Evolutionary conservation across 1,284 basidiomycete species (phyloP).

Genomic region (Rhodotorula sp.): DNA sequence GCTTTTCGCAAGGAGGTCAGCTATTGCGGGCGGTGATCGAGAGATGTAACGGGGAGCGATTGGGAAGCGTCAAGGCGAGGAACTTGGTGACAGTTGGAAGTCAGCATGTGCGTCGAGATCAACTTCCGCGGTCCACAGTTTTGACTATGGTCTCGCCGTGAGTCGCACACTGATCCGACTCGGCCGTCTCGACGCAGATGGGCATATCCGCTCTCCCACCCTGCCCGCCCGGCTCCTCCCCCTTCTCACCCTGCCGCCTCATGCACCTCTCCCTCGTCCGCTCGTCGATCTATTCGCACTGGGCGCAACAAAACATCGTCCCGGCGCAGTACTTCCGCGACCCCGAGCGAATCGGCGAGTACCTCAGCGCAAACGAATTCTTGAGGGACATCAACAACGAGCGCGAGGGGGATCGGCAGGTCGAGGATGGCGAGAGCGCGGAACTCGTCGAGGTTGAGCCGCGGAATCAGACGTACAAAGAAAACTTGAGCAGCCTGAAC

Average conservation of each 20-base stretch:
- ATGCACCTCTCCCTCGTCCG: slow-evolving; percentile 45
- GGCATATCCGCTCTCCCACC: slow-evolving; percentile 57
- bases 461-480: slow-evolving; percentile 62
- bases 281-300: slow-evolving; percentile 73
- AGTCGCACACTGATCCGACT: neutral
- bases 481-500: slow-evolving; percentile 53
- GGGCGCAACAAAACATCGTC: slow-evolving; percentile 77
- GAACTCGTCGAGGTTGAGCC: slow-evolving; percentile 42
- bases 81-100: slow-evolving; percentile 75
- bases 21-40: slow-evolving; percentile 89
- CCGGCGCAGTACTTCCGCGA: slow-evolving; percentile 94
- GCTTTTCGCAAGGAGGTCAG: slow-evolving; percentile 92
- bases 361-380: slow-evolving; percentile 68
- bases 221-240: slow-evolving; percentile 58
- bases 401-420: slow-evolving; percentile 35
- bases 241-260: slow-evolving; percentile 28
- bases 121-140: too few relatives aligned
- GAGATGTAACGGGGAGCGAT: slow-evolving; percentile 56
- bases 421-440: neutral
- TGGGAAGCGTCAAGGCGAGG: slow-evolving; percentile 47
- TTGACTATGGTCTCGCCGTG: too few relatives aligned
- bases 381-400: slow-evolving; percentile 76
- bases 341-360: slow-evolving; percentile 67
- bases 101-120: slow-evolving; percentile 41
- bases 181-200: slow-evolving; percentile 28